A percentile compares a stretch with the other conserved stretches of the same genome.
Conservation (phyloP, 805 yeast species). For the Wickerhamiella galacta region DNA sequence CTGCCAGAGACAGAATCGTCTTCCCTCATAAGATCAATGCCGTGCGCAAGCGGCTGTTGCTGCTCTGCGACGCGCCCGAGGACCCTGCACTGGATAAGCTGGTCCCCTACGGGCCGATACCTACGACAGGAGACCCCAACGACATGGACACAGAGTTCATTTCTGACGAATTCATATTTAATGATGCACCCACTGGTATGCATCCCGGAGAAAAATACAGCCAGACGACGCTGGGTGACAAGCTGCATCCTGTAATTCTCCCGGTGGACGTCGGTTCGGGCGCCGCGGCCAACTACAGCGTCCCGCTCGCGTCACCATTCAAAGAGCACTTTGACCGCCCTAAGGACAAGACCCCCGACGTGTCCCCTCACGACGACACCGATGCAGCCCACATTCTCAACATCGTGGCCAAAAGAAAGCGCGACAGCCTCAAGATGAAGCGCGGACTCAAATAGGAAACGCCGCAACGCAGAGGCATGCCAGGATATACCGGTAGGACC, state of each 20-base stretch:
- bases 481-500: too few species aligned
- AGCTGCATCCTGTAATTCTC: too few species aligned
- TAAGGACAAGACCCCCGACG: constrained; percentile 6
- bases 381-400: constrained; percentile 19
- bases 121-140: too few species aligned
- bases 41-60: constrained; percentile 19
- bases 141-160: too few species aligned
- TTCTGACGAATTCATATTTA: too few species aligned
- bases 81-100: too few species aligned
- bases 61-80: constrained; percentile 10
- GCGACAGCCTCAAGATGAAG: constrained; percentile 35
- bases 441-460: constrained; percentile 21
- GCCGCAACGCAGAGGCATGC: too few species aligned
- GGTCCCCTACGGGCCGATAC: constrained; percentile 5
- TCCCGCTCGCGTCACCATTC: constrained; percentile 19
- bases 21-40: constrained; percentile 21
- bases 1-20: constrained; percentile 15
- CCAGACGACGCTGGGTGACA: too few species aligned
- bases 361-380: neutral
- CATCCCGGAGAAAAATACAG: too few species aligned
- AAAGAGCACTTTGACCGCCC: constrained; percentile 11
- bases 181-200: too few species aligned
- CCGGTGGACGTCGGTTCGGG: neutral
- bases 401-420: constrained; percentile 34
- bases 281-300: neutral